Conservation (phyloP, 768 basidiomycete species). For the Xerocomus spinulosus region DNA sequence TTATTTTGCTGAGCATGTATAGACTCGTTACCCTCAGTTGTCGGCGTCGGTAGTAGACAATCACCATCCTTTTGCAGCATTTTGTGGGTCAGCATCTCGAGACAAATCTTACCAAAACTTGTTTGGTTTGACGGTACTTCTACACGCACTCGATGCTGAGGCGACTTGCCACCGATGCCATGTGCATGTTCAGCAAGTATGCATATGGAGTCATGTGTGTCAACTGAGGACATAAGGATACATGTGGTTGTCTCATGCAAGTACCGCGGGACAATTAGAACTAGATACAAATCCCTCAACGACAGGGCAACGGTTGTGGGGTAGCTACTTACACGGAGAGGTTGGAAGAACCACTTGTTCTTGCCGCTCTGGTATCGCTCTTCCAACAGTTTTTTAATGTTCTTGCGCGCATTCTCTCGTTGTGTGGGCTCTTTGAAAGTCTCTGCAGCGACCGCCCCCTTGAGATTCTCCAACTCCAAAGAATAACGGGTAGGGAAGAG, state of each 20-base stretch:
- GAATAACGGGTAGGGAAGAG: constrained; percentile 99
- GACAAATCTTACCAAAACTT: not conserved
- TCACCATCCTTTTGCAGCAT: constrained; percentile 18
- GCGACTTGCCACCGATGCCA: too few species aligned
- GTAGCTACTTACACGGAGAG: constrained; percentile 60
- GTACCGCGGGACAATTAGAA: constrained; percentile 31
- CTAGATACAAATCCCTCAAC: constrained; percentile 25
- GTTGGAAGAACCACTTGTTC: constrained; percentile 97
- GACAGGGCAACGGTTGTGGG: not conserved
- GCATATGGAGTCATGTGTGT: constrained; percentile 25
- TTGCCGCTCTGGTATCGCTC: constrained; percentile 90
- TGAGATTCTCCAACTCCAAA: constrained; percentile 91
- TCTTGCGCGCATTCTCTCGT: constrained; percentile 93
- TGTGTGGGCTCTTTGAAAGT: constrained; percentile 98
- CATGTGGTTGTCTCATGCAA: constrained; percentile 33
- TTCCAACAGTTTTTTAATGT: constrained; percentile 93
- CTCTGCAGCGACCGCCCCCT: constrained; percentile 76
- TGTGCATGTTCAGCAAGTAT: constrained; percentile 2
- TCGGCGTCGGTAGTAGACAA: constrained; percentile 20
- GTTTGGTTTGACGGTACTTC: not conserved
- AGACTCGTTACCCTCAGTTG: constrained; percentile 9
- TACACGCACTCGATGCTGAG: too few species aligned
- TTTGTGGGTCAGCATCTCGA: not conserved
- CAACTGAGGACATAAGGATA: constrained; percentile 32
- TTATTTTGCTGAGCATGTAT: constrained; percentile 11